phyloP scores from a whole-genome alignment of 768 basidiomycete species.

The Pulveroboletus sp. region DNA sequence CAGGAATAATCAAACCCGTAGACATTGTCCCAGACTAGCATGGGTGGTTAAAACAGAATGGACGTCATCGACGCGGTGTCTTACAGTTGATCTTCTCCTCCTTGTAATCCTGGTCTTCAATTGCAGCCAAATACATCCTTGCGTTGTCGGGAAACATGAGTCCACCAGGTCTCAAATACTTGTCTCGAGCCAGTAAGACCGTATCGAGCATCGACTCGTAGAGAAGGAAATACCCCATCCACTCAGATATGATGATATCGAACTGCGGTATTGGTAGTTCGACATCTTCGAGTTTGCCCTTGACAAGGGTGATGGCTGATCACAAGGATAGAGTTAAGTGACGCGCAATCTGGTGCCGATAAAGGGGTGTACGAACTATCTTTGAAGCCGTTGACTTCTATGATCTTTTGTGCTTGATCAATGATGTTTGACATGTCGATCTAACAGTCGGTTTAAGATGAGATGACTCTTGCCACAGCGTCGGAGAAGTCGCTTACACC shows the following conservation, averaged over 20 bases:
- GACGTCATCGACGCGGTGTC: neutral
- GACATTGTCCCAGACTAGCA: conserved; percentile 95
- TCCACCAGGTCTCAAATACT: conserved; percentile 88
- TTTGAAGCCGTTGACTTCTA: conserved; percentile 94
- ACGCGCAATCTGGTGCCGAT: neutral
- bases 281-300: conserved; percentile 95
- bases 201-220: conserved; percentile 99
- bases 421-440: conserved; percentile 99
- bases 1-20: conserved; percentile 99
- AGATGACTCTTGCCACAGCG: conserved; percentile 3
- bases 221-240: conserved; percentile 99
- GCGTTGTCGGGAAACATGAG: conserved; percentile 96
- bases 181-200: conserved; percentile 93
- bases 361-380: conserved; percentile 65
- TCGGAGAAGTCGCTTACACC: conserved; percentile 52
- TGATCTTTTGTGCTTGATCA: conserved; percentile 96
- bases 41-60: conserved; percentile 2
- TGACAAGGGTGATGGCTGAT: conserved; percentile 88
- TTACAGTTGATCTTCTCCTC: conserved; percentile 99
- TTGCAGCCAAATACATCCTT: conserved; percentile 88
- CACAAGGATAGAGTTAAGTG: conserved; percentile 4
- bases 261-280: conserved; percentile 86
- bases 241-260: conserved; percentile 99
- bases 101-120: conserved; percentile 99
- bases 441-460: conserved; percentile 35